These are phyloP conservation scores for Peronospora tabacina DNA, from an alignment of 352 stramenopile species.

Conservation along the genomic window DNA sequence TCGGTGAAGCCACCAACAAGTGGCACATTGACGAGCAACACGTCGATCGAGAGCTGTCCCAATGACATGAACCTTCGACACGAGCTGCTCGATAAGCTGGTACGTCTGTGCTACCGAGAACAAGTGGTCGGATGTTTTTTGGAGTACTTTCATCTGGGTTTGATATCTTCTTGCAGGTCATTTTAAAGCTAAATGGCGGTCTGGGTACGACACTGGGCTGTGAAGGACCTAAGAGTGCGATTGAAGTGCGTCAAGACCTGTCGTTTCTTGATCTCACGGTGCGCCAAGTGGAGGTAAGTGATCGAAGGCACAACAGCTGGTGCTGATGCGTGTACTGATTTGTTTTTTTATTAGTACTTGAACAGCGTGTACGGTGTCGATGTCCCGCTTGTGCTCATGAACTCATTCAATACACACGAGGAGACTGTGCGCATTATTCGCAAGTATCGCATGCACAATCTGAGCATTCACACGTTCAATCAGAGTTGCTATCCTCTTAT, in stretches of 20 bases:
- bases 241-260: constrained; percentile 89
- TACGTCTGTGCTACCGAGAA: constrained; percentile 14
- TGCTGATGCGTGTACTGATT: not conserved
- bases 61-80: constrained; percentile 90
- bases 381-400: constrained; percentile 99
- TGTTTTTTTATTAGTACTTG: constrained; percentile 55
- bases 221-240: constrained; percentile 88
- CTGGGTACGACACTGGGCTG: constrained; percentile 97
- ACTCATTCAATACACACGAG: constrained; percentile 98
- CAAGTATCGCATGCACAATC: constrained; percentile 95
- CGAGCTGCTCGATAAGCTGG: constrained; percentile 93
- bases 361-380: constrained; percentile 90
- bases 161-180: constrained; percentile 45
- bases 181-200: constrained; percentile 99
- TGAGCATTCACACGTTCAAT: constrained; percentile 93
- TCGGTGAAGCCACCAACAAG: constrained; percentile 65
- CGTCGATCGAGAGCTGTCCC: constrained; percentile 80
- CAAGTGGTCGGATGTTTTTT: not conserved
- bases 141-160: constrained; percentile 12
- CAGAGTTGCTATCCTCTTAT: constrained; percentile 90
- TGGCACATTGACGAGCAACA: constrained; percentile 62
- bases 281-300: constrained; percentile 91
- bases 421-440: constrained; percentile 96
- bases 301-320: not conserved
- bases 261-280: constrained; percentile 98